Percentiles rank a stretch among this genome's conserved stretches.
Conservation (phyloP, 306 rosid genomes). For the Cicer chorassanicum region DNA sequence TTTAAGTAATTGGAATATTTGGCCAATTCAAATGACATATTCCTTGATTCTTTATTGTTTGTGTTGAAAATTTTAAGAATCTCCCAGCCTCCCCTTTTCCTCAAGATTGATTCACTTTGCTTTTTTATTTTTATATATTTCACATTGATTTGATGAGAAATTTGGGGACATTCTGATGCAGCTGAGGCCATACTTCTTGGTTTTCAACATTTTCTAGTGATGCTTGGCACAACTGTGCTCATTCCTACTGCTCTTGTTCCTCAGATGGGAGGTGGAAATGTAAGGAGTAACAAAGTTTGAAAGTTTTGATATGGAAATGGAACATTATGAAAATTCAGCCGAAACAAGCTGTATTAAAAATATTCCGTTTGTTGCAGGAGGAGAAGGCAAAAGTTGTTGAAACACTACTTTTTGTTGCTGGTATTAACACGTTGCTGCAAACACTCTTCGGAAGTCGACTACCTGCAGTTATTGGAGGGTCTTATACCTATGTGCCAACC, state of each 20-base stretch:
- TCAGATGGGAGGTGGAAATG: slow-evolving; percentile 99
- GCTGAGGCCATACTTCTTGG: slow-evolving; percentile 99
- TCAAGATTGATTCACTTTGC: slow-evolving; percentile 10
- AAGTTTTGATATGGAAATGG: slow-evolving; percentile 17
- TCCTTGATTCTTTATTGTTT: slow-evolving; percentile 22
- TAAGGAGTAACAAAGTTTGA: slow-evolving; percentile 56
- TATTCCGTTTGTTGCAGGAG: slow-evolving; percentile 55
- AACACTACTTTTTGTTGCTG: slow-evolving; percentile 95
- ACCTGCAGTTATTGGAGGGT: slow-evolving; percentile 95
- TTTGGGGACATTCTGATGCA: slow-evolving; percentile 58
- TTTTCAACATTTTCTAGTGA: slow-evolving; percentile 97
- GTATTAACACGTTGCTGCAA: slow-evolving; percentile 88
- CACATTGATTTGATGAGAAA: slow-evolving; percentile 26
- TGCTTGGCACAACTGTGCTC: slow-evolving; percentile 96
- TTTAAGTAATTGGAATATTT: slow-evolving; percentile 32
- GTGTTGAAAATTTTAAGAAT: slow-evolving; percentile 21
- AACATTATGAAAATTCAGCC: slow-evolving; percentile 31
- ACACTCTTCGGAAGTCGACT: slow-evolving; percentile 80
- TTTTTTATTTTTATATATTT: background rate
- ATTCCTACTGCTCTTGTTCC: slow-evolving; percentile 98
- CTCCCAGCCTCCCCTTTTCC: background rate
- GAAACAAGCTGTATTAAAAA: background rate
- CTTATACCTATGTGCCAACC: slow-evolving; percentile 91
- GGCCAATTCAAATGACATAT: slow-evolving; percentile 6
- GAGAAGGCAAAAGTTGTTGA: slow-evolving; percentile 95